Percentiles rank a stretch among this genome's conserved stretches.
Evolutionary conservation across 495 filamentous ascomycete genomes (phyloP).

Genomic region (Aspergillus campestris): DNA sequence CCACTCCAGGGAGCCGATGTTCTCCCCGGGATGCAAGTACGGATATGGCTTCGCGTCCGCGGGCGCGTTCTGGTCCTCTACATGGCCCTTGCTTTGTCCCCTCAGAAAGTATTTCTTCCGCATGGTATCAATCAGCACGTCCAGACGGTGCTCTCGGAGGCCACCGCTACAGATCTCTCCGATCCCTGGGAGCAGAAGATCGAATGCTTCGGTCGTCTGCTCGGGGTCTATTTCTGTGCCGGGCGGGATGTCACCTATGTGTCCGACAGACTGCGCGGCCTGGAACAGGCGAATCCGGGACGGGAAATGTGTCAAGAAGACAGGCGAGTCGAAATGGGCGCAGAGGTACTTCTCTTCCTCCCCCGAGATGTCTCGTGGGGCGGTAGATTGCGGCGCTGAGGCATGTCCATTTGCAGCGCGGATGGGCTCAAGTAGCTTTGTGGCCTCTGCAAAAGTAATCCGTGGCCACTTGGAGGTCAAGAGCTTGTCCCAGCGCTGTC

Average conservation of each 20-base stretch:
- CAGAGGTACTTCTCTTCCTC: background rate
- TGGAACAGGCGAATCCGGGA: background rate
- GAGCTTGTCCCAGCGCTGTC: background rate
- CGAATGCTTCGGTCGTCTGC: background rate
- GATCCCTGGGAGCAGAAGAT: background rate
- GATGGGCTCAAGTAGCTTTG: background rate
- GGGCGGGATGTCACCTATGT: background rate
- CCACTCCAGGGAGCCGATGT: background rate
- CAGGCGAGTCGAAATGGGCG: background rate
- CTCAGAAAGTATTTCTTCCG: background rate
- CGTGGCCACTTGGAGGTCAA: background rate
- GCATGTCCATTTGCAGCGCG: background rate
- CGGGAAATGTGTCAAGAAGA: background rate
- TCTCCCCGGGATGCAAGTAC: background rate
- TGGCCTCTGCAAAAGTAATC: background rate
- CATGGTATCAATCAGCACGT: slow-evolving; percentile 1
- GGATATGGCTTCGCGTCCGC: background rate
- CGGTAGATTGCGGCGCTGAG: background rate
- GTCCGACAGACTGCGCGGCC: background rate
- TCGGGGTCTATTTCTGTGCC: background rate
- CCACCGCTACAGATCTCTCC: background rate
- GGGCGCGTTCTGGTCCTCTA: background rate
- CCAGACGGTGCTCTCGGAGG: background rate
- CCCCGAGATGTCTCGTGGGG: background rate
- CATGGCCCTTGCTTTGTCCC: background rate